Evolutionary conservation across 73 alveolate species (phyloP).

Genomic region (Halteria grandinella): DNA sequence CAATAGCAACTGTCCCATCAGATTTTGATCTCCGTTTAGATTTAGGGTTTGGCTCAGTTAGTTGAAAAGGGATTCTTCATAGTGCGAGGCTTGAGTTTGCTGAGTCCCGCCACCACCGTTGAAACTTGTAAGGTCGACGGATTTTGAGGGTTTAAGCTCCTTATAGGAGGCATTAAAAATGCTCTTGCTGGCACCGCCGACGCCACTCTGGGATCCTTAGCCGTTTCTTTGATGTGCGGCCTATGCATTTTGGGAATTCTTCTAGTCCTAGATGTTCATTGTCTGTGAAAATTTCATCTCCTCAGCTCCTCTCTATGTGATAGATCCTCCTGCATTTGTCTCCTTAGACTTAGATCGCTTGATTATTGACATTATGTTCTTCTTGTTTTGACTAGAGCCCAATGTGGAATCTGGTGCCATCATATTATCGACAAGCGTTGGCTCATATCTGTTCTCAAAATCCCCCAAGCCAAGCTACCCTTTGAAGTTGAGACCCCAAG

Average conservation of each 20-base stretch:
- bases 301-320: constrained; percentile 17
- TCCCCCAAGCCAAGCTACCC: constrained; percentile 90
- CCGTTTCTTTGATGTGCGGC: constrained; percentile 42
- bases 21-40: not conserved
- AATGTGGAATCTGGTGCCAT: constrained; percentile 24
- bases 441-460: constrained; percentile 63
- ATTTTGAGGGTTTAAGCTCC: constrained; percentile 67
- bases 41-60: constrained; percentile 17
- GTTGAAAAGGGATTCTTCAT: constrained; percentile 38
- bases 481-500: constrained; percentile 92
- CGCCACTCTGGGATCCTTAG: constrained; percentile 40
- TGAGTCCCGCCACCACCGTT: not conserved
- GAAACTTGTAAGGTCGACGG: constrained; percentile 40
- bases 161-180: constrained; percentile 54
- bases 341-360: constrained; percentile 61
- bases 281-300: constrained; percentile 21
- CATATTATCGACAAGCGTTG: constrained; percentile 52
- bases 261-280: constrained; percentile 34
- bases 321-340: constrained; percentile 32
- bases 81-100: not conserved
- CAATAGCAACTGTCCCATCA: constrained; percentile 29
- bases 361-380: not conserved
- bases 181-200: constrained; percentile 47
- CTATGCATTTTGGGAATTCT: too few relatives aligned
- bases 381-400: constrained; percentile 4